phyloP scores from a whole-genome alignment of 164 flowering plant genomes.

The Liriodendron chinense region DNA sequence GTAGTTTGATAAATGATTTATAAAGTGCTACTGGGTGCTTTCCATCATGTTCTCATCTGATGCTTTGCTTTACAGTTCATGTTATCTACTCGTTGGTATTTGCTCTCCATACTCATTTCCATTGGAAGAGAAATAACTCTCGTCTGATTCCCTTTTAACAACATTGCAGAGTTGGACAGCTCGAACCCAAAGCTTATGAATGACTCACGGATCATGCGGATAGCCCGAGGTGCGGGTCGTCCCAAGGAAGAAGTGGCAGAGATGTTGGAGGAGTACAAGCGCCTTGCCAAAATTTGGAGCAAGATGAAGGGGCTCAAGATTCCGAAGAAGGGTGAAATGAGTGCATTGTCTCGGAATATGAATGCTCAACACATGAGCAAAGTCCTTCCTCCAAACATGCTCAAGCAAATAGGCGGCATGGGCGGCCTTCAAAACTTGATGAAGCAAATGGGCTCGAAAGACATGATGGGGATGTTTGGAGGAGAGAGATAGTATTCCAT shows the following conservation, averaged over 20 bases:
- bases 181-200: slow-evolving; percentile 84
- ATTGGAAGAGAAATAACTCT: background rate
- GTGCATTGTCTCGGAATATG: slow-evolving; percentile 83
- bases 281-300: slow-evolving; percentile 93
- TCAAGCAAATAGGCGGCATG: slow-evolving; percentile 97
- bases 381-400: slow-evolving; percentile 90
- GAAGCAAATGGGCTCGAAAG: slow-evolving; percentile 96
- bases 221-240: slow-evolving; percentile 92
- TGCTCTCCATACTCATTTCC: background rate
- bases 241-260: slow-evolving; percentile 70
- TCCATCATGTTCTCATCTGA: background rate
- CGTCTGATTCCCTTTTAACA: background rate
- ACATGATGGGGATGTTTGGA: slow-evolving; percentile 88
- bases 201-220: slow-evolving; percentile 81
- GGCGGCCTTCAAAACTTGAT: slow-evolving; percentile 89
- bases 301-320: slow-evolving; percentile 98
- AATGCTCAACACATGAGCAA: slow-evolving; percentile 97
- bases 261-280: slow-evolving; percentile 94
- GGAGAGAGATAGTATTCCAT: slow-evolving; percentile 37
- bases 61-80: too few relatives aligned
- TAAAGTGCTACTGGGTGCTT: background rate
- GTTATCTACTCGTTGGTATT: too few relatives aligned
- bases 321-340: slow-evolving; percentile 96
- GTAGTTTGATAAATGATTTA: too few relatives aligned
- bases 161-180: slow-evolving; percentile 84